A percentile compares a stretch with the other conserved stretches of the same genome.
phyloP scores from a whole-genome alignment of 768 basidiomycete species.

The Megacollybia marginata region DNA sequence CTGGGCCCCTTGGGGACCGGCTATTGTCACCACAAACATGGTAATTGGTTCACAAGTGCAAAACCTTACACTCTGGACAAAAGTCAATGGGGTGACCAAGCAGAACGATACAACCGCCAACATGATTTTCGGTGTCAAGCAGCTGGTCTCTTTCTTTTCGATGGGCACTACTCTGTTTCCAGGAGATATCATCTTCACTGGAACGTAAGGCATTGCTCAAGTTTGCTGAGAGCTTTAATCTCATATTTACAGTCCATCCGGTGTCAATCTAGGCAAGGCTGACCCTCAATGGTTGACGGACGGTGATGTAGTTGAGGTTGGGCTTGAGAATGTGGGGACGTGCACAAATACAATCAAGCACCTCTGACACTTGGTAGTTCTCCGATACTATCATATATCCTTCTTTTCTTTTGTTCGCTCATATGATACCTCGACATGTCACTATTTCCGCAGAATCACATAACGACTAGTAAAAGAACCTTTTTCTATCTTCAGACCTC shows the following conservation, averaged over 20 bases:
- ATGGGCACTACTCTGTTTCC: constrained; percentile 36
- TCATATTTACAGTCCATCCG: constrained; percentile 19
- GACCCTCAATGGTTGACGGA: constrained; percentile 27
- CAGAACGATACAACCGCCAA: constrained; percentile 34
- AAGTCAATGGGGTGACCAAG: constrained; percentile 30
- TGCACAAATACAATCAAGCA: constrained; percentile 20
- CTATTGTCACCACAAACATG: not conserved
- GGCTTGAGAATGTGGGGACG: constrained; percentile 30
- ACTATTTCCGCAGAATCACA: no score
- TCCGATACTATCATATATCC: no score
- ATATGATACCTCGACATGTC: no score
- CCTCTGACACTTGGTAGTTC: no score
- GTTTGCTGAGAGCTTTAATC: no score
- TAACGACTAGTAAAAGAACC: no score
- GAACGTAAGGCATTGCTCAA: constrained; percentile 18
- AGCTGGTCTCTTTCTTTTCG: constrained; percentile 34
- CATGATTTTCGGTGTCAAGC: constrained; percentile 34
- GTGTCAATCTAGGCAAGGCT: constrained; percentile 25
- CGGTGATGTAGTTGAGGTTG: constrained; percentile 32
- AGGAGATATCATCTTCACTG: constrained; percentile 37
- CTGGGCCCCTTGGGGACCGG: not conserved
- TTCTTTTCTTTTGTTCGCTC: no score
- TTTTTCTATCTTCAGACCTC: no score
- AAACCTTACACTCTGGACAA: constrained; percentile 31
- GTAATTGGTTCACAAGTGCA: not conserved